Conservation (phyloP, 495 filamentous ascomycete genomes). For the Daldinia loculata region DNA sequence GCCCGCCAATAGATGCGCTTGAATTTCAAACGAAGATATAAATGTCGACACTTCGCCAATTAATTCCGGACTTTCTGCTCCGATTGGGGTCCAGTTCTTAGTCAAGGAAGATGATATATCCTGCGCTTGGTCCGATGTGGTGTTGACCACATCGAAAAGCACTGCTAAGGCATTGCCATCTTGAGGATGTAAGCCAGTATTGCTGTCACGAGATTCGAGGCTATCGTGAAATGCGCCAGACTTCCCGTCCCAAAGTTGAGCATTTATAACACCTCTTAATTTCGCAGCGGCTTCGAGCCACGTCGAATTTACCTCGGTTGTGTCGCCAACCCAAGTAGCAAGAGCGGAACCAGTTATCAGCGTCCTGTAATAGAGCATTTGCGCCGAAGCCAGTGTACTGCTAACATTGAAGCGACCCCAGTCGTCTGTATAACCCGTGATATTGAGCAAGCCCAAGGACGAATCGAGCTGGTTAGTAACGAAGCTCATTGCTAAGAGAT, state of each 20-base stretch:
- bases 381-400: conserved; percentile 63
- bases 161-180: conserved; percentile 62
- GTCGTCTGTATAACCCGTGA: conserved; percentile 61
- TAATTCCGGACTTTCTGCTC: conserved; percentile 66
- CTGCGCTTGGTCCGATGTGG: conserved; percentile 37
- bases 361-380: conserved; percentile 66
- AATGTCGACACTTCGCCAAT: conserved; percentile 69
- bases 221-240: conserved; percentile 67
- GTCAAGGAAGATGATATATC: conserved; percentile 58
- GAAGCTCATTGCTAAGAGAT: conserved; percentile 63
- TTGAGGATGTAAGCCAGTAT: conserved; percentile 56
- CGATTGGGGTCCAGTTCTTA: conserved; percentile 66
- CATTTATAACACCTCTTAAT: conserved; percentile 55
- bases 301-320: conserved; percentile 52
- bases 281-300: conserved; percentile 54
- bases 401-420: conserved; percentile 66
- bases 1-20: conserved; percentile 65
- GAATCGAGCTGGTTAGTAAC: conserved; percentile 61
- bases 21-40: conserved; percentile 70
- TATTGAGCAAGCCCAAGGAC: conserved; percentile 61
- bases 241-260: conserved; percentile 59
- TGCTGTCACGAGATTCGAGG: conserved; percentile 43
- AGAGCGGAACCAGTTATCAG: conserved; percentile 60
- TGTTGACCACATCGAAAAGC: conserved; percentile 50
- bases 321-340: conserved; percentile 60